A percentile compares a stretch with the other conserved stretches of the same genome.
phyloP scores from a whole-genome alignment of 495 filamentous ascomycete species.

The Daldinia bambusicola region DNA sequence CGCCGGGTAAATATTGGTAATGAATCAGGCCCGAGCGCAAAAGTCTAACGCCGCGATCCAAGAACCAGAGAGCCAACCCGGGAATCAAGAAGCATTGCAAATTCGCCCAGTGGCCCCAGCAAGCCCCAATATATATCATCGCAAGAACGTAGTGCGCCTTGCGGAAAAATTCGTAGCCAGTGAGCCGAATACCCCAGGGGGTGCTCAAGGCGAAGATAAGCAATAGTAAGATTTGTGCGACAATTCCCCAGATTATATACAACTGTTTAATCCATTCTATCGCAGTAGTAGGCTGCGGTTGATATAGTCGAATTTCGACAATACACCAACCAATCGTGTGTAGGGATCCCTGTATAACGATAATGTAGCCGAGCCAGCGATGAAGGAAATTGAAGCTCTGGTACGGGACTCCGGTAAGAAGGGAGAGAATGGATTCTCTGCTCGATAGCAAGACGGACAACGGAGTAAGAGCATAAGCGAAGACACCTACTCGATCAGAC shows the following conservation, averaged over 20 bases:
- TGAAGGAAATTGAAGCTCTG: slow-evolving; percentile 77
- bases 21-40: slow-evolving; percentile 65
- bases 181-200: slow-evolving; percentile 64
- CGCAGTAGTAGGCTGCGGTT: slow-evolving; percentile 69
- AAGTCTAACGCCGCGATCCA: slow-evolving; percentile 64
- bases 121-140: slow-evolving; percentile 71
- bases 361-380: slow-evolving; percentile 71
- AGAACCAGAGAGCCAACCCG: slow-evolving; percentile 64
- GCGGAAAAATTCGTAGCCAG: slow-evolving; percentile 74
- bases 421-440: slow-evolving; percentile 68
- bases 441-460: slow-evolving; percentile 68
- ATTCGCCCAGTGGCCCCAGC: slow-evolving; percentile 73
- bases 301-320: slow-evolving; percentile 68
- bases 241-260: slow-evolving; percentile 73
- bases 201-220: slow-evolving; percentile 66
- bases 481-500: slow-evolving; percentile 68
- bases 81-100: slow-evolving; percentile 71
- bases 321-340: slow-evolving; percentile 75
- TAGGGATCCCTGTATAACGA: slow-evolving; percentile 67
- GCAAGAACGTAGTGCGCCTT: slow-evolving; percentile 72
- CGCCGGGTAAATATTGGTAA: slow-evolving; percentile 51
- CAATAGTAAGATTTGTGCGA: slow-evolving; percentile 68
- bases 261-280: slow-evolving; percentile 61
- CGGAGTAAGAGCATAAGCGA: slow-evolving; percentile 74
- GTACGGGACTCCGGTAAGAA: slow-evolving; percentile 72